Evolutionary conservation across 2,329 filamentous ascomycete genomes (phyloP), one percentile per base, ranked within the genome.

Genomic region (Pyrenochaeta sp.): DNA sequence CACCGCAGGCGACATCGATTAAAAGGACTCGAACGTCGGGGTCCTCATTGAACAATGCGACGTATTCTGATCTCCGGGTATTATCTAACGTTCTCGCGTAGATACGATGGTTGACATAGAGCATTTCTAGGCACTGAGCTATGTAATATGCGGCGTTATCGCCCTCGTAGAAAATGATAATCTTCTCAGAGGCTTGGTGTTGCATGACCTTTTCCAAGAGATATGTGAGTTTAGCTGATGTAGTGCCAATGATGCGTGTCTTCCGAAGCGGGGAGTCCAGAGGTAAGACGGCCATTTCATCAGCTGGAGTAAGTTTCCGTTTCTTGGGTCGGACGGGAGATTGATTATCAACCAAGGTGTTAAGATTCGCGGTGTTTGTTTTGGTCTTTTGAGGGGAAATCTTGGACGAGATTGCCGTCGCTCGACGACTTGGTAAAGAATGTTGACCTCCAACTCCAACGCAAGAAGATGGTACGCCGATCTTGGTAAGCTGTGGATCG

Each of bases 1-100:
- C 90, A 20, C 92, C 92, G 64, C 94, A 90, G 1, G 83, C 84
- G n/a, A 96, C 82, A 62, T 96, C 91, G 87, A 96, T 96, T 1
- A 96, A 78, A 2, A 96, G 75, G 0, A 96, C 90, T 5, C 89
- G 82, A 41, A 92, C 85, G 6, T 81, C 80, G 0, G 79, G 72
- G 13, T 83, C 84, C 28, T 85, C 75, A 51, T 92, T 90, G 71
- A 96, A 96, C 0, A 85, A 81, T 1, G 85, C 82, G 1, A 96
- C 82, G 60, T 96, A 96, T 60, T 87, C 82, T 0, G 87, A 83
- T 44, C 89, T 83, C 4, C 83, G 79, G 9, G 80, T 76, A 0
- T 82, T 77, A 1, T 80, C 78, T 2, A 91, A 73, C 1, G 77
- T 77, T 54, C 83, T 84, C 9, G 86, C 83, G 56, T 90, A 91